Base-by-base conservation (phyloP, 257 asterid species). In the Przewalskia tangutica region DNA sequence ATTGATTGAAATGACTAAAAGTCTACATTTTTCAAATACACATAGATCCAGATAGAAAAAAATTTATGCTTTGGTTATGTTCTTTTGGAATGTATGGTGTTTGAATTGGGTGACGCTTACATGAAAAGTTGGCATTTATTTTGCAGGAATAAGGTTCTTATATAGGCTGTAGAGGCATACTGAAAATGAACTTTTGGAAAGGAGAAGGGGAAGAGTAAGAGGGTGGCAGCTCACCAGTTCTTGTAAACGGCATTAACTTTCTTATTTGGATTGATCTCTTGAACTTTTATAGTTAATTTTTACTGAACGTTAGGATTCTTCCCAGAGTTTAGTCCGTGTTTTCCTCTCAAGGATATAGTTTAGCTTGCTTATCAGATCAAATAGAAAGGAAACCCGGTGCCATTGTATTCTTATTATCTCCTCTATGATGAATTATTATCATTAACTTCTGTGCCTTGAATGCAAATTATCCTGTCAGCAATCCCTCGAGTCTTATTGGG, bases 141-240 rank as follows among this genome's bases (percentile, higher is more conserved):
- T 86, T 92, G 84, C 97, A 94, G 95, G 93, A 92, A 85, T 92
- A 94, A 94, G 88, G 97, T 94, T 89, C 86, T 91, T 93, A 92
- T 92, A 87, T 94, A 91, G 92, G 86, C 84, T 84, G 81, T 79
- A 32, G 77, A 80, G 77, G 60, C 68, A 48, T 60, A 54, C 48
- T n/a, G 44, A 34, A 7, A 80, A 64, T 32, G 16, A 50, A 14
- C 58, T 40, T 80, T 63, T 9, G 36, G 8, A 27, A 51, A 44
- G 42, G 7, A 23, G 23, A 12, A 81, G 42, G 77, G 56, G 78
- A 48, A 46, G 75, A 51, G 60, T 50, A 48, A 67, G 62, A 51
- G 53, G 73, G 16, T 4, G 73, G 82, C 42, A 79, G 7, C 77
- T 65, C 83, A 3, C 23, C 64, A 32, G 38, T 53, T 32, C 38